These are phyloP conservation scores for Camelina hispida DNA, from an alignment of 345 rosid species.

Conservation along the genomic window DNA sequence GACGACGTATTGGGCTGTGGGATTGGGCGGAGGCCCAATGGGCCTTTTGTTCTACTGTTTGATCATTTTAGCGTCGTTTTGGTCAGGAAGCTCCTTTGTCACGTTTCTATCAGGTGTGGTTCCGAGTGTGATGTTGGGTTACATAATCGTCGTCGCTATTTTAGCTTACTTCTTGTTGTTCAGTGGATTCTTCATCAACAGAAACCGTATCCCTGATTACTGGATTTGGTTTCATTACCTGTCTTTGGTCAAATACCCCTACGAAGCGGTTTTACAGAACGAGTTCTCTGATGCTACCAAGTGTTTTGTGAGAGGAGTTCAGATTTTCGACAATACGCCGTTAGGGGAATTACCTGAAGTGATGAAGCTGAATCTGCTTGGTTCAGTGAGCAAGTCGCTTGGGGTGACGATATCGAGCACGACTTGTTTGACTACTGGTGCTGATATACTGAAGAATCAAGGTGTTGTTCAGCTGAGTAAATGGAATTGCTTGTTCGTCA, in stretches of 20 bases:
- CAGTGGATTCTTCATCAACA: slow-evolving; percentile 93
- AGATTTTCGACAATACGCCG: slow-evolving; percentile 87
- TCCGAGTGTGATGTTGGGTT: slow-evolving; percentile 94
- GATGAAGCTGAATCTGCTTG: slow-evolving; percentile 60
- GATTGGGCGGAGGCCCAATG: slow-evolving; percentile 78
- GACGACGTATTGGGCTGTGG: slow-evolving; percentile 86
- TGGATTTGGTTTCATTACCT: slow-evolving; percentile 99
- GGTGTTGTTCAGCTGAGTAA: slow-evolving; percentile 74
- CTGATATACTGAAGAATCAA: slow-evolving; percentile 66
- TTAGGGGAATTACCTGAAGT: slow-evolving; percentile 55
- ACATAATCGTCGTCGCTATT: slow-evolving; percentile 87
- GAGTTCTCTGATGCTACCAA: slow-evolving; percentile 71
- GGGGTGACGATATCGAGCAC: slow-evolving; percentile 70
- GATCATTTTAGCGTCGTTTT: slow-evolving; percentile 79
- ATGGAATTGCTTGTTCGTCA: slow-evolving; percentile 80
- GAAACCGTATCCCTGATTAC: slow-evolving; percentile 77
- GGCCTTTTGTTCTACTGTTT: slow-evolving; percentile 78
- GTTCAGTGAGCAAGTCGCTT: slow-evolving; percentile 55
- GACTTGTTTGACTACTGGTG: slow-evolving; percentile 81
- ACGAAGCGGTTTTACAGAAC: slow-evolving; percentile 79
- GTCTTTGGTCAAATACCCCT: slow-evolving; percentile 89
- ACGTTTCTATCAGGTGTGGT: slow-evolving; percentile 91
- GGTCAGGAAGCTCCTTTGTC: slow-evolving; percentile 96
- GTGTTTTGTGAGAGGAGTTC: slow-evolving; percentile 81
- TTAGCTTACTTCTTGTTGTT: slow-evolving; percentile 90